phyloP scores from a whole-genome alignment of 1,284 basidiomycete species.

The Ceratobasidium sp. region DNA sequence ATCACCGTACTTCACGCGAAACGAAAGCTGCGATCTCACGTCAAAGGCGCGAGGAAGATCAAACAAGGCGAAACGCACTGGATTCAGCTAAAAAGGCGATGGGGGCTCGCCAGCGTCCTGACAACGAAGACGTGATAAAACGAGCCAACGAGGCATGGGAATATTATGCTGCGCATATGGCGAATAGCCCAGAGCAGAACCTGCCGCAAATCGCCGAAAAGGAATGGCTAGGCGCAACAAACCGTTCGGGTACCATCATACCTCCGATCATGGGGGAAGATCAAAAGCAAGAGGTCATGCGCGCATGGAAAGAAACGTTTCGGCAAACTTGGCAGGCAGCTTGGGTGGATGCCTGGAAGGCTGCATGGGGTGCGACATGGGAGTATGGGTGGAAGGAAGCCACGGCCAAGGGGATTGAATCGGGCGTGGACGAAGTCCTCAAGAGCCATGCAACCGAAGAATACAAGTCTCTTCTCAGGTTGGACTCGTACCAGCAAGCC shows the following conservation, averaged over 20 bases:
- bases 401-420: background rate
- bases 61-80: background rate
- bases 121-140: background rate
- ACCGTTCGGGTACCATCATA: background rate
- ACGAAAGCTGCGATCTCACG: too few relatives aligned
- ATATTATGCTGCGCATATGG: background rate
- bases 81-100: background rate
- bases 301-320: slow-evolving; percentile 1
- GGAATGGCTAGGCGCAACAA: background rate
- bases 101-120: background rate
- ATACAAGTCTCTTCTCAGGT: background rate
- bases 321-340: background rate
- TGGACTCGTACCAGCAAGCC: background rate
- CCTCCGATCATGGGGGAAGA: background rate
- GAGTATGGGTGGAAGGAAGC: background rate
- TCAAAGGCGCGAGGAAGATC: too few relatives aligned
- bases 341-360: slow-evolving; percentile 9
- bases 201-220: background rate
- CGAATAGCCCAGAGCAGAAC: too few relatives aligned
- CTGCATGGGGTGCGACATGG: background rate
- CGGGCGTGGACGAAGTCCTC: background rate
- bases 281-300: background rate
- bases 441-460: background rate
- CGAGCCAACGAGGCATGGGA: too few relatives aligned
- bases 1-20: too few relatives aligned